Evolutionary conservation across 768 basidiomycete species (phyloP).

Genomic region (Scleroderma bovista): DNA sequence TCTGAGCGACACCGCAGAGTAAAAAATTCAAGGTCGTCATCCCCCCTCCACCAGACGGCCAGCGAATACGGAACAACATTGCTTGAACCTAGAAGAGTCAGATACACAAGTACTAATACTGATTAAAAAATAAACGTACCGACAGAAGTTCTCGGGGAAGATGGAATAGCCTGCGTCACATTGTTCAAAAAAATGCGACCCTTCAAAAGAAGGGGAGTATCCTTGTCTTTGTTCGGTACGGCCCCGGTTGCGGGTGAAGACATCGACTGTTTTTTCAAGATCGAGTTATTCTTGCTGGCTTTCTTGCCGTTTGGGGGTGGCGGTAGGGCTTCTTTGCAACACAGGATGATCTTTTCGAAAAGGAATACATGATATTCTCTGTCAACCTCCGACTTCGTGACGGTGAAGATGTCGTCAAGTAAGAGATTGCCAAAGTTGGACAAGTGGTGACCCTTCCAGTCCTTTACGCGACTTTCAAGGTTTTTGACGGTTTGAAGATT

Average conservation of each 20-base stretch:
- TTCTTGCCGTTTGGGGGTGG: constrained; percentile 60
- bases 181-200: constrained; percentile 97
- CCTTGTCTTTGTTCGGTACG: constrained; percentile 64
- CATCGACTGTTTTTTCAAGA: constrained; percentile 76
- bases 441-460: constrained; percentile 98
- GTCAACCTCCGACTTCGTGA: constrained; percentile 94
- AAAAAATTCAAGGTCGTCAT: constrained; percentile 90
- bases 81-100: constrained; percentile 35
- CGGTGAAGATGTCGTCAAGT: constrained; percentile 91
- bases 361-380: constrained; percentile 98
- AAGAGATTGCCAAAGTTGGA: constrained; percentile 91
- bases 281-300: constrained; percentile 76
- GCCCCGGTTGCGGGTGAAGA: constrained; percentile 44
- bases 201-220: constrained; percentile 81
- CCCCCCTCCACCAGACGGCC: constrained; percentile 92
- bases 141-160: constrained; percentile 48
- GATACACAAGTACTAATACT: constrained; percentile 1
- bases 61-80: constrained; percentile 66
- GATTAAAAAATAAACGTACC: constrained; percentile 43
- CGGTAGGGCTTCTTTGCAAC: constrained; percentile 86
- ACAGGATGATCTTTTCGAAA: constrained; percentile 97
- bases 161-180: constrained; percentile 75
- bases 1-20: constrained; percentile 89
- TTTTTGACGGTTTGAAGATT: constrained; percentile 88
- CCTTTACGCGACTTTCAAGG: constrained; percentile 81